These are phyloP conservation scores for Cenococcum geophilum DNA, from an alignment of 495 filamentous ascomycete species.

Conservation along the genomic window DNA sequence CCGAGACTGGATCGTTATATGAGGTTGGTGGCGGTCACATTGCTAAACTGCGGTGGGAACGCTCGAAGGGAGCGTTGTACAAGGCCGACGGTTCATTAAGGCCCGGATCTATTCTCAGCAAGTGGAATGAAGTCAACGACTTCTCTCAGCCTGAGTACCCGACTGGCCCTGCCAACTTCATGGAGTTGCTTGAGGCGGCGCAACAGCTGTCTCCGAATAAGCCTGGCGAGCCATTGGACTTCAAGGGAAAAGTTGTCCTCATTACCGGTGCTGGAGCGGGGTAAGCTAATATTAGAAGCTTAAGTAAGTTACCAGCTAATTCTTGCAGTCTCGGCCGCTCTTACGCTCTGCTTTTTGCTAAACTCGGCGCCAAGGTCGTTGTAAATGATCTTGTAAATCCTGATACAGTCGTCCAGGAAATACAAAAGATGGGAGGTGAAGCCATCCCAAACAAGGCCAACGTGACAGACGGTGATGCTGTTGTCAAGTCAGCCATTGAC, in stretches of 20 bases:
- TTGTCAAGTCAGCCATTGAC: slow-evolving; percentile 90
- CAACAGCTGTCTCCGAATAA: slow-evolving; percentile 62
- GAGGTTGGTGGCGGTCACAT: slow-evolving; percentile 91
- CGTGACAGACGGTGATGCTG: slow-evolving; percentile 86
- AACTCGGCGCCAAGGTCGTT: slow-evolving; percentile 80
- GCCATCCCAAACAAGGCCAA: slow-evolving; percentile 90
- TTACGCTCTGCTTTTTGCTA: slow-evolving; percentile 88
- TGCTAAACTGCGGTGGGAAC: slow-evolving; percentile 93
- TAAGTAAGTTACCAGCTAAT: slow-evolving; percentile 9
- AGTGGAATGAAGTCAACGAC: slow-evolving; percentile 83
- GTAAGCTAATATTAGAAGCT: slow-evolving; percentile 40
- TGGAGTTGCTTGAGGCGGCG: slow-evolving; percentile 79
- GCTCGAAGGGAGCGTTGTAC: slow-evolving; percentile 81
- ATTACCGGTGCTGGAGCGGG: slow-evolving; percentile 90
- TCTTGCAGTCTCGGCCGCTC: slow-evolving; percentile 71
- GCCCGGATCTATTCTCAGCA: slow-evolving; percentile 76
- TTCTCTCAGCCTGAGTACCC: slow-evolving; percentile 83
- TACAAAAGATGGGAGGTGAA: slow-evolving; percentile 81
- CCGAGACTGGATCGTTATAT: slow-evolving; percentile 83
- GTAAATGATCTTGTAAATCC: slow-evolving; percentile 94
- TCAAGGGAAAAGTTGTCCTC: slow-evolving; percentile 84
- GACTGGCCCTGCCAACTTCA: slow-evolving; percentile 80
- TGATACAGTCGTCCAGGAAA: slow-evolving; percentile 87
- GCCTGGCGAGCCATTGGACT: slow-evolving; percentile 71
- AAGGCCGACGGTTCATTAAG: slow-evolving; percentile 87